Evolutionary conservation across 75 land plant genomes (phyloP), one percentile per base, ranked within the genome.

Genomic region (Cunninghamia lanceolata): DNA sequence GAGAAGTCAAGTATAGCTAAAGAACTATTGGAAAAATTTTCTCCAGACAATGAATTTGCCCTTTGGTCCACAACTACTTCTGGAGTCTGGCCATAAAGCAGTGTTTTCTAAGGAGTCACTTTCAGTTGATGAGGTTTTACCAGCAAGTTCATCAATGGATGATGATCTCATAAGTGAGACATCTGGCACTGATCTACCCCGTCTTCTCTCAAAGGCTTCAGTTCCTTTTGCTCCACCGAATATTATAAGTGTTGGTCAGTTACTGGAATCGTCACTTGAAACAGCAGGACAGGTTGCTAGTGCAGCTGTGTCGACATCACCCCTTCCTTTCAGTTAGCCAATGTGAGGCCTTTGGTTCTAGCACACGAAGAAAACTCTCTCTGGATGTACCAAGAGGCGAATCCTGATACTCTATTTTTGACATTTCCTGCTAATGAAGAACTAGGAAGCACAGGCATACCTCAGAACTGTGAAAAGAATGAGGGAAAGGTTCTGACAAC

Each of bases 281-380:
- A 95, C 96, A 28, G 99, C 99, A 63, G 99, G 97, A 39, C 95
- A 95, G 71, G 96, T 97, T 10, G 99, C 95, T 32, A 94, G 91
- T 81, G 85, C 94, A 54, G 84, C 93, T 13, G 84, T 91, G 30
- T 89, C 99, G 14, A 91, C 93, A 35, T 93, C 97, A 9, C 97
- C 99, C 32, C 94, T 98, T 73, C 91, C 99, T 63, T 98, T 93
- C 84, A 93, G 94, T 59, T 36, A 93, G 91, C 88, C 97, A 93
- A 79, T 98, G 99, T 90, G 99, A 98, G 88, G 97, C 96, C 3
- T 89, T 95, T 82, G 97, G 93, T 84, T 85, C 89, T 15, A 94
- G 96, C 76, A 93, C 97, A n/a, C 92, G 95, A 80, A 94, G 88
- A 88, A 98, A 95, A 75, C 92, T 98, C 68, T 95, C 87, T 85